These are phyloP conservation scores for Lichtheimia ramosa DNA, from an alignment of 371 early-diverging fungal genomes.

Conservation along the genomic window DNA sequence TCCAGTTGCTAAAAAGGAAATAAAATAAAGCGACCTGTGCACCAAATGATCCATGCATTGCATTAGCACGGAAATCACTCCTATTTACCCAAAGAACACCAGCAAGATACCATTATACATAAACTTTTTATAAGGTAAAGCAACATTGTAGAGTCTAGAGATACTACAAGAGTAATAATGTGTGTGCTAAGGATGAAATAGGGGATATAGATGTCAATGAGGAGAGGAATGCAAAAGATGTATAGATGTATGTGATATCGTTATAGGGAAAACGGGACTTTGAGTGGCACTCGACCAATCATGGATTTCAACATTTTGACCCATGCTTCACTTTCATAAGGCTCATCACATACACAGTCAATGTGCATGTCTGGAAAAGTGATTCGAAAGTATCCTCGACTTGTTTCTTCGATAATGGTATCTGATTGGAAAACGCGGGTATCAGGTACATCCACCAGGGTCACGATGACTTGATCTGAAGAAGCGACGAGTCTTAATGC, in stretches of 20 bases:
- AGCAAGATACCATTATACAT: too few species aligned
- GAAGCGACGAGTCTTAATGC: slow-evolving; percentile 35
- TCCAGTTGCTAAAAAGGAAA: too few species aligned
- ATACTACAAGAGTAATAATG: neutral
- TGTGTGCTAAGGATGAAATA: neutral
- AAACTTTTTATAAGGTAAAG: too few species aligned
- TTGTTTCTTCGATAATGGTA: slow-evolving; percentile 14
- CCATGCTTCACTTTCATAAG: slow-evolving; percentile 42
- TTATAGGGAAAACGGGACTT: slow-evolving; percentile 22
- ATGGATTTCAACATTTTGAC: slow-evolving; percentile 36
- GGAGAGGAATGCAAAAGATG: neutral
- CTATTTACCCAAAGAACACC: too few species aligned
- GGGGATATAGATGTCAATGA: neutral
- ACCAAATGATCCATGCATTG: too few species aligned
- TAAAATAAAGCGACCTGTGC: too few species aligned
- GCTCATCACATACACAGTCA: slow-evolving; percentile 38
- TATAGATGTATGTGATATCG: neutral
- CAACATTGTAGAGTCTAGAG: too few species aligned
- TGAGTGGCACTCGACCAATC: slow-evolving; percentile 42
- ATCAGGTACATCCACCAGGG: slow-evolving; percentile 23
- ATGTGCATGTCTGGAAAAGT: slow-evolving; percentile 37
- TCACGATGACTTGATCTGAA: slow-evolving; percentile 37
- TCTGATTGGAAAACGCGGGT: slow-evolving; percentile 4
- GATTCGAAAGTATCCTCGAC: slow-evolving; percentile 40
- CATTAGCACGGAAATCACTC: too few species aligned